These are phyloP conservation scores for Russula ochroleuca DNA, from an alignment of 768 basidiomycete species.

Conservation along the genomic window DNA sequence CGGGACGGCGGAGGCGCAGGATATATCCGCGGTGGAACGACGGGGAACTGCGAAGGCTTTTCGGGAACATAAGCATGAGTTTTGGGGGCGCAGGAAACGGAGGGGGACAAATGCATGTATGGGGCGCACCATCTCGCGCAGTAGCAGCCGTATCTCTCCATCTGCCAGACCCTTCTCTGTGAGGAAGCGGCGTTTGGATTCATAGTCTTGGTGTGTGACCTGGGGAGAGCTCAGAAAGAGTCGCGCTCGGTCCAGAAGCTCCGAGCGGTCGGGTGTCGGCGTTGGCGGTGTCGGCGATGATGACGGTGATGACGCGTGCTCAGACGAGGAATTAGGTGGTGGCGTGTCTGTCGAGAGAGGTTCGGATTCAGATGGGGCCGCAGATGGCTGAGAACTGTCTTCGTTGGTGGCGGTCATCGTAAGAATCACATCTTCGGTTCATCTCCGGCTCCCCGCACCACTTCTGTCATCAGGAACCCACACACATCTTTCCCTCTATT, in stretches of 20 bases:
- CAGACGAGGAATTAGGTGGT: not conserved
- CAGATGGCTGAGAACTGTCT: constrained; percentile 5
- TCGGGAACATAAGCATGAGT: not conserved
- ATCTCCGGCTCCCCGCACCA: too few species aligned
- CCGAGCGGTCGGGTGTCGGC: constrained; percentile 17
- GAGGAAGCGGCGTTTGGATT: constrained; percentile 60
- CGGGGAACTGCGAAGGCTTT: constrained; percentile 39
- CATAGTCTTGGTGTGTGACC: constrained; percentile 51
- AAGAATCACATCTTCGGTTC: too few species aligned
- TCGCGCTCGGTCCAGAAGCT: constrained; percentile 48
- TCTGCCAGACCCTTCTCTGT: constrained; percentile 65
- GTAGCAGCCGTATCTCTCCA: constrained; percentile 53
- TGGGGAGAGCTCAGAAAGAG: constrained; percentile 64
- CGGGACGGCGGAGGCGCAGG: constrained; percentile 66
- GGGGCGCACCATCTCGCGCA: constrained; percentile 53
- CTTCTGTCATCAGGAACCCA: too few species aligned
- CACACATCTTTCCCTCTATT: not conserved
- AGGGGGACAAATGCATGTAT: too few species aligned
- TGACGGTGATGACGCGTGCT: not conserved
- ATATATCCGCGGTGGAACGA: constrained; percentile 68
- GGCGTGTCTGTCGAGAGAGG: not conserved
- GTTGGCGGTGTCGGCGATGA: not conserved
- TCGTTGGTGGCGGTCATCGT: constrained; percentile 19
- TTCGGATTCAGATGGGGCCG: not conserved
- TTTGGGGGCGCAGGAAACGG: not conserved